Conservation (phyloP, 2,329 filamentous ascomycete species). For the Venturia oleaginea region DNA sequence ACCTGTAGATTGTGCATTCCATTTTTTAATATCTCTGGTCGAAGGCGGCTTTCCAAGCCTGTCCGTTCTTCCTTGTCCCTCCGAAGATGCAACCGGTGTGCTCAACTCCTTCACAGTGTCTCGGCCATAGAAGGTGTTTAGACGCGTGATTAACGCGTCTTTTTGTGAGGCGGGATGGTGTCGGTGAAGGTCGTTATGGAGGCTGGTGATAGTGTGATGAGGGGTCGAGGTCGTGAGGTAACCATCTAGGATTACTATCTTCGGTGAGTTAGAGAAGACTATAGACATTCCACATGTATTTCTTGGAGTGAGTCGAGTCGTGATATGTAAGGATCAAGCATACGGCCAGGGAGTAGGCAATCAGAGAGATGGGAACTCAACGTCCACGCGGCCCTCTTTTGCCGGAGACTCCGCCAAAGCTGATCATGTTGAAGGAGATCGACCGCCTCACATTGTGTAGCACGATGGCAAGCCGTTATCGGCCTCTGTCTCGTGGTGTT, state of each 20-base stretch:
- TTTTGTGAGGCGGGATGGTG: slow-evolving; percentile 55
- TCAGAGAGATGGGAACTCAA: background rate
- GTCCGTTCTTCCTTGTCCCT: slow-evolving; percentile 27
- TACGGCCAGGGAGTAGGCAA: background rate
- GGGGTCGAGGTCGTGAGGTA: background rate
- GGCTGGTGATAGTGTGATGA: slow-evolving; percentile 45
- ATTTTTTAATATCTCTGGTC: slow-evolving; percentile 6
- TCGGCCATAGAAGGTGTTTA: slow-evolving; percentile 60
- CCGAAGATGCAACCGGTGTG: slow-evolving; percentile 34
- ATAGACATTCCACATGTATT: background rate
- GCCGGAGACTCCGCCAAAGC: background rate
- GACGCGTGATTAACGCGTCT: slow-evolving; percentile 51
- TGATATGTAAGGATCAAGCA: background rate
- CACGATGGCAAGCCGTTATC: background rate
- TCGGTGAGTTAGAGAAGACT: background rate
- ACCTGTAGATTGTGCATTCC: slow-evolving; percentile 39
- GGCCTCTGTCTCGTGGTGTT: background rate
- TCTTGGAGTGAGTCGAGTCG: background rate
- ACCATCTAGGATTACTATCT: slow-evolving; percentile 13
- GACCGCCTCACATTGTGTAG: background rate
- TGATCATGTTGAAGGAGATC: background rate
- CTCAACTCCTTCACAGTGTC: slow-evolving; percentile 24
- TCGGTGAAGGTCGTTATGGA: slow-evolving; percentile 57
- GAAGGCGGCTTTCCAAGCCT: background rate
- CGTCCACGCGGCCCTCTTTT: background rate